Percentiles rank a stretch among this genome's conserved stretches.
These are phyloP conservation scores for Talaromyces piceae DNA, from an alignment of 2,329 filamentous ascomycete species.

Conservation along the genomic window DNA sequence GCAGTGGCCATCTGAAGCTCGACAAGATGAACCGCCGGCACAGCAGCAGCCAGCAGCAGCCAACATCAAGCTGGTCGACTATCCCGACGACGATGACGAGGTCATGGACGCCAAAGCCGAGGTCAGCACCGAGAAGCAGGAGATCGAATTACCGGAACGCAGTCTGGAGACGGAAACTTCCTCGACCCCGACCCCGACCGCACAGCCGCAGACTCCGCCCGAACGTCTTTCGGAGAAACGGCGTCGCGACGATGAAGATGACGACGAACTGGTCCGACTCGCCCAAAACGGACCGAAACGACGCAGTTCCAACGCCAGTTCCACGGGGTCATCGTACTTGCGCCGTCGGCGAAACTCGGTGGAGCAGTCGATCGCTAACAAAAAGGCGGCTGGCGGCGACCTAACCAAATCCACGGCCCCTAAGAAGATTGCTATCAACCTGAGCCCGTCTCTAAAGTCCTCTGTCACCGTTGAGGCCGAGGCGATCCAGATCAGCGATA, in stretches of 20 bases:
- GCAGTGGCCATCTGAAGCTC: constrained; percentile 32
- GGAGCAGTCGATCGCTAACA: constrained; percentile 20
- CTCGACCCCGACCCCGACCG: constrained; percentile 16
- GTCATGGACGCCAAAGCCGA: constrained; percentile 51
- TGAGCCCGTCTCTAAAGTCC: constrained; percentile 22
- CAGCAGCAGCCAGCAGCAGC: constrained; percentile 44
- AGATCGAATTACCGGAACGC: constrained; percentile 16
- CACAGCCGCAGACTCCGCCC: constrained; percentile 43
- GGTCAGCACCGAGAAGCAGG: constrained; percentile 16
- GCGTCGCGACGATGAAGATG: constrained; percentile 77
- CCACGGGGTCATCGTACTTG: constrained; percentile 24
- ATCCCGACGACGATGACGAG: constrained; percentile 73
- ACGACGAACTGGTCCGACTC: constrained; percentile 83
- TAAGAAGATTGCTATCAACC: constrained; percentile 36
- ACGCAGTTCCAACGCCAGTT: constrained; percentile 35
- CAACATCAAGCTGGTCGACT: constrained; percentile 75
- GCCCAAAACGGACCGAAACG: constrained; percentile 43
- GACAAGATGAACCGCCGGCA: constrained; percentile 25
- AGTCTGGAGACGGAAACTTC: constrained; percentile 19
- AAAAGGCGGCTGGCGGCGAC: constrained; percentile 20
- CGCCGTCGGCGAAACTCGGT: constrained; percentile 25
- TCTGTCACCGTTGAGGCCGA: constrained; percentile 12
- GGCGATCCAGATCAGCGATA: constrained; percentile 20
- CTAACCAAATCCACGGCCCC: constrained; percentile 14
- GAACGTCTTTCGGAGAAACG: constrained; percentile 84